Evolutionary conservation across 1,139 yeast genomes (phyloP), one percentile per base, ranked within the genome.

Genomic region (Zygosaccharomyces pseudobailii): DNA sequence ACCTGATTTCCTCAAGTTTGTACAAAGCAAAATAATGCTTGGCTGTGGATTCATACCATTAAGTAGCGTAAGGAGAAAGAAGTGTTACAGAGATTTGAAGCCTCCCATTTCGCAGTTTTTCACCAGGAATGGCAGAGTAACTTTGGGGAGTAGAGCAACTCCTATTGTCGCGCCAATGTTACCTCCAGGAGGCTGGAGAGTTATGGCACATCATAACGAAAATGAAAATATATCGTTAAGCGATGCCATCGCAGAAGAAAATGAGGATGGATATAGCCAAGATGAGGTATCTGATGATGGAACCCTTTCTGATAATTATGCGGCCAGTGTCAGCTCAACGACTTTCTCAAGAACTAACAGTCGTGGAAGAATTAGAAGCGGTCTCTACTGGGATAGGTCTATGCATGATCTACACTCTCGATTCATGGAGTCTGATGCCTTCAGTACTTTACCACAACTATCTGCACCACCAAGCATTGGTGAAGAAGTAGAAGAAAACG

Each of bases 1-100:
- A 50, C 89, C 89, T 1, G 71, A 65, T 40, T 83, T 83, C 55
- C 67, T 83, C 51, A 81, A 77, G 57, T 79, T 75, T 58, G 87
- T 84, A 0, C 81, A 82, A 44, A 72, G 79, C 47, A 84, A 84
- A 61, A 75, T 84, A 48, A 61, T 63, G 59, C 47, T 64, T 24
- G 66, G 67, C 5, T 62, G 67, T 45, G 68, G 68, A 2, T 46
- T 64, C 27, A 61, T 59, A 20, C 59, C 63, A 6, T 55, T 58
- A 34, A 62, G 62, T 46, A 51, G 57, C 21, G 44, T 54, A 3
- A 51, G 67, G 30, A 52, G 67, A 39, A 58, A 57, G 41, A 49
- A 53, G 31, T 55, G 58, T 31, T 64, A 64, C 43, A 54, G 64
- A 36, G 67, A 64, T 50, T 47, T 56, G 21, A 62, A 61, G 36